A percentile compares a stretch with the other conserved stretches of the same genome.
Evolutionary conservation across 2,329 filamentous ascomycete genomes (phyloP).

Genomic region (Parafenestella ontariensis): DNA sequence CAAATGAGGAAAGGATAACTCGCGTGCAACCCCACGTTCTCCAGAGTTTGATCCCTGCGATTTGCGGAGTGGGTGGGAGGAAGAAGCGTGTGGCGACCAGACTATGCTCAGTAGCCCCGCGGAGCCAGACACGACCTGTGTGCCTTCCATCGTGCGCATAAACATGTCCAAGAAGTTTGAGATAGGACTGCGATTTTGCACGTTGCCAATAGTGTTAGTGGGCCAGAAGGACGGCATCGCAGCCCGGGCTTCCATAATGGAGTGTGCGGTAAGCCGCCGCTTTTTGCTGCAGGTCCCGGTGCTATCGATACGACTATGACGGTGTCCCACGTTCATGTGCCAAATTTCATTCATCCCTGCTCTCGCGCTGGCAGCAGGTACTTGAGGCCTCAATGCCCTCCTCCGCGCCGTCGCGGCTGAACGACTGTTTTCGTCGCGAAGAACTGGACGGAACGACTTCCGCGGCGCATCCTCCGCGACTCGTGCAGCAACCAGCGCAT

Average conservation of each 20-base stretch:
- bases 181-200: no score
- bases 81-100: not conserved
- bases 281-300: constrained; percentile 17
- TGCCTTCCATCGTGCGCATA: no score
- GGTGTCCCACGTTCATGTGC: constrained; percentile 16
- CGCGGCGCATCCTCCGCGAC: constrained; percentile 29
- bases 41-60: constrained; percentile 1
- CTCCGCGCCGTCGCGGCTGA: not conserved
- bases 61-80: not conserved
- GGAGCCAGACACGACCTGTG: not conserved
- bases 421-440: not conserved
- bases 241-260: constrained; percentile 1
- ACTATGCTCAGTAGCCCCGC: not conserved
- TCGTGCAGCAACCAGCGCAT: constrained; percentile 24
- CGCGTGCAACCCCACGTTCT: constrained; percentile 18
- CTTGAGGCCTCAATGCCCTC: constrained; percentile 10
- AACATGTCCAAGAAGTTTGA: no score
- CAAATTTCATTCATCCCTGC: constrained; percentile 12
- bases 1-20: constrained; percentile 8
- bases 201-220: no score
- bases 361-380: constrained; percentile 6
- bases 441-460: constrained; percentile 3
- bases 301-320: constrained; percentile 17
- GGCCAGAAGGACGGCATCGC: not conserved
- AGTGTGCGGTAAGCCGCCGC: constrained; percentile 11